Base-by-base conservation (phyloP, 2,329 filamentous ascomycete genomes). In the Mycosphaerella sp. region DNA sequence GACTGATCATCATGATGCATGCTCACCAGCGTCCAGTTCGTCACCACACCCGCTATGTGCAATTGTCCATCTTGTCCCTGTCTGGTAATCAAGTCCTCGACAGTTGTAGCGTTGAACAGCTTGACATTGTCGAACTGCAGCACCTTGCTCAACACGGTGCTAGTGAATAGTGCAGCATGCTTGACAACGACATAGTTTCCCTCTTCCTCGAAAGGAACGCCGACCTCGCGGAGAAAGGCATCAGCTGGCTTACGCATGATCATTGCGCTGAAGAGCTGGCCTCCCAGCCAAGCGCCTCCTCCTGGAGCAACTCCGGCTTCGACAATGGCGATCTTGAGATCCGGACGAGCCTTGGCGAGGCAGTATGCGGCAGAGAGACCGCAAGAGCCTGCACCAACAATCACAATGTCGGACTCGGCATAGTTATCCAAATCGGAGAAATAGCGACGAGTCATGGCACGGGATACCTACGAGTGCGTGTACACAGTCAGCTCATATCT, bases 181-280 rank as follows among this genome's bases (percentile, higher is more conserved):
- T 93, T 94, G 69, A 95, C 89, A 1, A 95, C 88, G 12, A 96
- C 89, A 61, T 86, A 93, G 73, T 86, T 80, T 18, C 59, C 87
- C 65, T 95, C 89, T 57, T 95, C 88, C 64, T 95, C 90, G 66
- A 85, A 95, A 0, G 87, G 83, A 6, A 95, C 84, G 52, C 86
- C 88, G 13, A 95, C 71, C 64, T 94, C 88, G 37, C 79, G 76
- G 52, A 95, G 75, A 75, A 95, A 95, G 50, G 79, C 80, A 66
- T 95, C 86, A 47, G 89, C 89, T 10, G 90, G 89, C 77, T 93
- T 94, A 64, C 89, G 86, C 84, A 96, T 89, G 43, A 95, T 80
- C 89, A 95, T 95, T 66, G 89, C 89, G 55, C 83, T 87, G 81
- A 96, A 95, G 52, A 95, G 86, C 75, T 95, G 90, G 14, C 89